Conservation (phyloP, 2,329 filamentous ascomycete genomes). For the Colletotrichum sp. region DNA sequence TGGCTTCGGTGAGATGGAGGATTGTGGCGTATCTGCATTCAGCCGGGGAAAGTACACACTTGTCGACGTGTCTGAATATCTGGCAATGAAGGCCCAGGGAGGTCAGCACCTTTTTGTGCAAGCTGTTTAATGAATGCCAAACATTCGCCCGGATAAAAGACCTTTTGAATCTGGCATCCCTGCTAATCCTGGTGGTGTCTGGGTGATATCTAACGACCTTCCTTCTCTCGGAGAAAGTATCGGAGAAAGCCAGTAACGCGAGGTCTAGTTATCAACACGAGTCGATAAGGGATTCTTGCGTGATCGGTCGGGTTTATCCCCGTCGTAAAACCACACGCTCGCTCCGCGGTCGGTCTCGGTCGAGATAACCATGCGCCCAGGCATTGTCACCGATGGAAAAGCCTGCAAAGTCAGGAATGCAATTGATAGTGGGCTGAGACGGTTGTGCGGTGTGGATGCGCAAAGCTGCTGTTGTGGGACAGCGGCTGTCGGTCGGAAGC, state of each 20-base stretch:
- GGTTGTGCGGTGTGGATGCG: not conserved
- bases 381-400: not conserved
- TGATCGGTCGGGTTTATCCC: not conserved
- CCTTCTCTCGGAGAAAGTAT: not conserved
- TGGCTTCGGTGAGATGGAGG: not conserved
- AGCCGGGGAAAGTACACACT: not conserved
- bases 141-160: not conserved
- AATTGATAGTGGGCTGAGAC: not conserved
- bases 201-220: not conserved
- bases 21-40: slow-evolving; percentile 4
- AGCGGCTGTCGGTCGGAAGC: slow-evolving; percentile 4
- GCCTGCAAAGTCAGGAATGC: not conserved
- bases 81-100: not conserved
- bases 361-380: not conserved
- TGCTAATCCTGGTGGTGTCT: not conserved
- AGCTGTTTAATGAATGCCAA: not conserved
- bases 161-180: not conserved
- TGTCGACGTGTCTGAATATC: not conserved
- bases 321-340: not conserved
- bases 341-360: not conserved
- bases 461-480: not conserved
- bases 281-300: not conserved
- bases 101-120: not conserved
- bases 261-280: not conserved
- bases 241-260: not conserved